Evolutionary conservation across 2,329 filamentous ascomycete species (phyloP).

Genomic region (Penicillium palitans): DNA sequence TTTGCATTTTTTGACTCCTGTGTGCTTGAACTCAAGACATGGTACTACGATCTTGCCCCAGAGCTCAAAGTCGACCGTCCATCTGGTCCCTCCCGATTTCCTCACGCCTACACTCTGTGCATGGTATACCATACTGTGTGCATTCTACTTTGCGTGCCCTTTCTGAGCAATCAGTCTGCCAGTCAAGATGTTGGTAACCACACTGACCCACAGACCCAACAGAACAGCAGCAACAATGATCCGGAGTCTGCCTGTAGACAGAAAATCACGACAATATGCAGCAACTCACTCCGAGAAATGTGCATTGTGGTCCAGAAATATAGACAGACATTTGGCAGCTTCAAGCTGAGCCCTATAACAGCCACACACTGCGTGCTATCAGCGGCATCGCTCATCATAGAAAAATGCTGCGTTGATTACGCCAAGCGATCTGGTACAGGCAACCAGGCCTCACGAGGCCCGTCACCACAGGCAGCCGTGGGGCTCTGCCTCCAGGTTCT

Average conservation of each 20-base stretch:
- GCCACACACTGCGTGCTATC: slow-evolving; percentile 40
- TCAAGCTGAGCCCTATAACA: slow-evolving; percentile 37
- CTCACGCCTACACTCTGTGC: slow-evolving; percentile 35
- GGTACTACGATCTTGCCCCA: slow-evolving; percentile 38
- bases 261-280: slow-evolving; percentile 20
- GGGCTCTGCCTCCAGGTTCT: slow-evolving; percentile 22
- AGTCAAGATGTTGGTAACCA: neutral
- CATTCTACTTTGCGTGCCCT: slow-evolving; percentile 36
- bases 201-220: neutral
- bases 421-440: neutral
- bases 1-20: slow-evolving; percentile 33
- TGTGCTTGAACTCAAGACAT: slow-evolving; percentile 36
- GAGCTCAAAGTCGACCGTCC: slow-evolving; percentile 32
- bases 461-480: slow-evolving; percentile 17
- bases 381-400: slow-evolving; percentile 32
- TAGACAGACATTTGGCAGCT: slow-evolving; percentile 36
- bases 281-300: slow-evolving; percentile 27
- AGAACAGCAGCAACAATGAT: neutral
- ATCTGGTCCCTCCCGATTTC: slow-evolving; percentile 22
- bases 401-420: slow-evolving; percentile 16
- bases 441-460: slow-evolving; percentile 1
- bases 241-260: neutral
- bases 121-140: slow-evolving; percentile 40
- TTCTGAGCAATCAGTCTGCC: slow-evolving; percentile 14
- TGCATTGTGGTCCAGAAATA: slow-evolving; percentile 34